Base-by-base conservation (phyloP, 2,329 filamentous ascomycete species). In the Dichotomopilus funicola region DNA sequence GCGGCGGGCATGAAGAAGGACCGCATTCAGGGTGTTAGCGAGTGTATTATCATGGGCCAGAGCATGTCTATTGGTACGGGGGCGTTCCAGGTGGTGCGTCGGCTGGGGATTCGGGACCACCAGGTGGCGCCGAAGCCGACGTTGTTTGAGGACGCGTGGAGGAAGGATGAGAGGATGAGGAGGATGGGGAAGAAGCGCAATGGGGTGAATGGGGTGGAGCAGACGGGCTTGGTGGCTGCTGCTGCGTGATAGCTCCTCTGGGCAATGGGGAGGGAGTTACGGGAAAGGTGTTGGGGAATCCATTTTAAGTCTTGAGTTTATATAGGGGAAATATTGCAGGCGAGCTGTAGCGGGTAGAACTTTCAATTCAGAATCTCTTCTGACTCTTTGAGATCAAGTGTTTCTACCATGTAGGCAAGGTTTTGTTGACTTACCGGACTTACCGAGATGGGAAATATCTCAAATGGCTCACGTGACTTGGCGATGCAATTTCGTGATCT, bases 21-120 rank as follows among this genome's bases (percentile, higher is more conserved):
- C 73, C 79, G 82, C 60, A 95, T 99, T 58, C 89, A 96, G 70
- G 94, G 94, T 65, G 94, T 99, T 8, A 89, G 83, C 54, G 94
- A 99, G 74, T 95, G 91, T 72, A 97, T 99, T 68, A 99, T 99
- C 68, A 94, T 97, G 86, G 94, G 94, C 12, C 92, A 97, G 77
- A 91, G 87, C 43, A 95, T 97, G 81, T 82, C 81, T 45, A 78
- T 99, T 38, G 94, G 94, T 5, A 99, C 94, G 0, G 94, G 94
- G 4, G 87, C 89, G 1, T 94, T 97, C 79, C 86, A 95, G 68
- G 88, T 97, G 31, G 88, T 96, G 3, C 77, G 91, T 44, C 80
- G 83, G 56, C 72, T 97, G 60, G 86, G 86, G 59, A 79, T 95
- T 58, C 75, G 75, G 42, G 77, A 83, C 6, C 69, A 78, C 67